A percentile compares a stretch with the other conserved stretches of the same genome.
phyloP scores from a whole-genome alignment of 1,139 yeast species.

The Zygoascus meyerae region DNA sequence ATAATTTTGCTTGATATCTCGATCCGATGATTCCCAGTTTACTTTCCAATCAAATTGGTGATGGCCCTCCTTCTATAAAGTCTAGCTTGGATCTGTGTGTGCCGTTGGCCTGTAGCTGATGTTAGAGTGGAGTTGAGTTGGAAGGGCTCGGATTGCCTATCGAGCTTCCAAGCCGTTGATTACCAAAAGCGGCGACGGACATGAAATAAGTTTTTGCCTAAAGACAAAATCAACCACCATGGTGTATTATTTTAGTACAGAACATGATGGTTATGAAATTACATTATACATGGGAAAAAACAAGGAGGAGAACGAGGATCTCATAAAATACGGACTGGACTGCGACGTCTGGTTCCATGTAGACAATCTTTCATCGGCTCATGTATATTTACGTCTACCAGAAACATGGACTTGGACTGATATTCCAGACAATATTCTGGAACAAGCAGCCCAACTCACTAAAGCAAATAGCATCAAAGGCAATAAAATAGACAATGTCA shows the following conservation, averaged over 20 bases:
- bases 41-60: no score
- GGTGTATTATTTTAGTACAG: slow-evolving; percentile 56
- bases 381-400: slow-evolving; percentile 60
- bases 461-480: slow-evolving; percentile 79
- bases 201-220: no score
- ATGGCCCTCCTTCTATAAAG: no score
- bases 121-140: no score
- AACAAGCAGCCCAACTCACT: slow-evolving; percentile 67
- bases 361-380: slow-evolving; percentile 75
- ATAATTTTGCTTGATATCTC: background rate
- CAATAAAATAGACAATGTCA: slow-evolving; percentile 62
- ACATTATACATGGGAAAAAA: slow-evolving; percentile 68
- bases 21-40: no score
- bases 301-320: slow-evolving; percentile 67
- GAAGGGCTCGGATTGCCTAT: no score
- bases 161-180: no score
- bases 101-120: no score
- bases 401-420: slow-evolving; percentile 41
- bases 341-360: slow-evolving; percentile 82
- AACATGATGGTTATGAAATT: slow-evolving; percentile 30
- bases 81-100: no score
- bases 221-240: slow-evolving; percentile 29
- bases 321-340: slow-evolving; percentile 64
- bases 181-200: no score
- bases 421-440: slow-evolving; percentile 49